These are phyloP conservation scores for Haplosporangium sp. DNA, from an alignment of 371 early-diverging fungal species.

Conservation along the genomic window DNA sequence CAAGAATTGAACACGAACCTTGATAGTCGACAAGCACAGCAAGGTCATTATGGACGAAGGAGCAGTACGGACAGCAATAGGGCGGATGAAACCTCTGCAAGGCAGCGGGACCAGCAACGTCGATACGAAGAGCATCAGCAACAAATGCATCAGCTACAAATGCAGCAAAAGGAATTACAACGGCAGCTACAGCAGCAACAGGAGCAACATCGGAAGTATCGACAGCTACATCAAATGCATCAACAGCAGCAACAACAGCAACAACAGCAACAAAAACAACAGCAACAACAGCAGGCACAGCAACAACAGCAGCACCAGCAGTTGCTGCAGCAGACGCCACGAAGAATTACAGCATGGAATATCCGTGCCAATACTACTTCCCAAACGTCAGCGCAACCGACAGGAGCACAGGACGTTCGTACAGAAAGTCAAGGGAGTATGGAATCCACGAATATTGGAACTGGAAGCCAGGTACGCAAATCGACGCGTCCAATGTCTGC, in stretches of 20 bases:
- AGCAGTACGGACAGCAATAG: neutral
- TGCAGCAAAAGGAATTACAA: neutral
- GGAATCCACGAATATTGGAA: neutral
- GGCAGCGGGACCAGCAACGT: neutral
- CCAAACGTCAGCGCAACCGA: neutral
- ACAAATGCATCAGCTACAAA: neutral
- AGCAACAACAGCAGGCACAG: neutral
- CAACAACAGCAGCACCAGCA: neutral
- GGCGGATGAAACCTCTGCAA: neutral
- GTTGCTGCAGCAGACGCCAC: neutral
- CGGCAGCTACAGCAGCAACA: neutral
- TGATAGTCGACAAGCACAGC: too few relatives aligned
- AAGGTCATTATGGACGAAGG: too few relatives aligned
- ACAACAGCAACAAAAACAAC: slow-evolving; percentile 1
- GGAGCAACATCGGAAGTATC: neutral
- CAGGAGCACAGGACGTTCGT: neutral
- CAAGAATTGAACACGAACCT: too few relatives aligned
- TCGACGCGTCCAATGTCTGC: slow-evolving; percentile 12
- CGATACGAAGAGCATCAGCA: neutral
- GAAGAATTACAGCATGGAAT: too few relatives aligned
- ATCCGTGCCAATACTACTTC: neutral
- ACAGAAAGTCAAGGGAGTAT: too few relatives aligned
- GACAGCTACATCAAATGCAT: neutral
- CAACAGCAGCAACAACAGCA: neutral
- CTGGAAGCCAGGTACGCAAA: neutral